These are phyloP conservation scores for Microcyclosporella mali DNA, from an alignment of 2,329 filamentous ascomycete species.

Conservation along the genomic window DNA sequence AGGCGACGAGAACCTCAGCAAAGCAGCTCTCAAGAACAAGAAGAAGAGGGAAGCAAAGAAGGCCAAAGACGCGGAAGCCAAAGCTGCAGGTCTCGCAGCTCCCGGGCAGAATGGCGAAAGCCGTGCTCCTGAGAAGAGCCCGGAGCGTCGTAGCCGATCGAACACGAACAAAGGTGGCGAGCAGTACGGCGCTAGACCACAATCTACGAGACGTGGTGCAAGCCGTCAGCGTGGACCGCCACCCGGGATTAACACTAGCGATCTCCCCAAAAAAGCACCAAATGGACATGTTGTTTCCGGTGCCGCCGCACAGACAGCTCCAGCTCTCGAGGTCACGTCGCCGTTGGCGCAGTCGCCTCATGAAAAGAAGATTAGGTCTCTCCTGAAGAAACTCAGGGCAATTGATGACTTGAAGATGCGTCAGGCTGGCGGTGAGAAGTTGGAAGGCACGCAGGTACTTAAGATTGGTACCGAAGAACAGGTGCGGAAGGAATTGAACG, in stretches of 20 bases:
- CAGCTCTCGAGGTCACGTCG: slow-evolving; percentile 50
- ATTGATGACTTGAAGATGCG: slow-evolving; percentile 99
- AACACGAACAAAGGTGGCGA: slow-evolving; percentile 21
- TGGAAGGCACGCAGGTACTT: slow-evolving; percentile 97
- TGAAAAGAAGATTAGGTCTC: slow-evolving; percentile 87
- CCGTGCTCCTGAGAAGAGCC: slow-evolving; percentile 6
- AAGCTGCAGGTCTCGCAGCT: slow-evolving; percentile 42
- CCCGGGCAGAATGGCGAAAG: slow-evolving; percentile 42
- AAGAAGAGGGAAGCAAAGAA: slow-evolving; percentile 97
- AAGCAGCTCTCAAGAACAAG: slow-evolving; percentile 90
- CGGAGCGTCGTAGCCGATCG: slow-evolving; percentile 27
- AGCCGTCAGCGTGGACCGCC: slow-evolving; percentile 21
- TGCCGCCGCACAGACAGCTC: slow-evolving; percentile 22
- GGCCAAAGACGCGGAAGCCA: slow-evolving; percentile 68
- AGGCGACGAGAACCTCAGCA: slow-evolving; percentile 69
- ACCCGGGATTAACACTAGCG: slow-evolving; percentile 31
- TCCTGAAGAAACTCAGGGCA: slow-evolving; percentile 94
- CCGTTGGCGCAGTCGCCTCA: slow-evolving; percentile 59
- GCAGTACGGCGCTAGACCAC: slow-evolving; percentile 24
- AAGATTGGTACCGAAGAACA: slow-evolving; percentile 87
- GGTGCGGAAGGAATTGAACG: slow-evolving; percentile 71
- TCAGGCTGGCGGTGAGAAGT: slow-evolving; percentile 85
- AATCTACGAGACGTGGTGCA: slow-evolving; percentile 22
- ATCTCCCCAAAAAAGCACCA: slow-evolving; percentile 28
- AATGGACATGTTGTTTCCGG: slow-evolving; percentile 13